Conservation (phyloP, 148 eudicot genomes). For the Silene conica region DNA sequence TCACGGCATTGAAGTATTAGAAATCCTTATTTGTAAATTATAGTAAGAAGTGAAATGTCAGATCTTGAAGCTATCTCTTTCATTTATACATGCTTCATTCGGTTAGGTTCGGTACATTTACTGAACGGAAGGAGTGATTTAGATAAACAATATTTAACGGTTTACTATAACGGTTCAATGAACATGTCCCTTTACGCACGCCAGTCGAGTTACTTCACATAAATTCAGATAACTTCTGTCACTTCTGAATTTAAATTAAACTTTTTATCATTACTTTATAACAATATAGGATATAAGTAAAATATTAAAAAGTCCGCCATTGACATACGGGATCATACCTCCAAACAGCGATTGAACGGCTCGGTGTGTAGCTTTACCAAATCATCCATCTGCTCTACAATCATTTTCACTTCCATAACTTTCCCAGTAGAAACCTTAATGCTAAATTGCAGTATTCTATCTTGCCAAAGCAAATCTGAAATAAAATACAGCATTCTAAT, state of each 20-base stretch:
- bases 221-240: neutral
- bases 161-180: neutral
- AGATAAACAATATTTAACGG: too few species aligned
- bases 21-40: neutral
- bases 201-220: neutral
- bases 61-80: neutral
- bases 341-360: neutral
- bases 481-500: neutral
- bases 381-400: slow-evolving; percentile 5
- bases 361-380: neutral
- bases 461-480: neutral
- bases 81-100: neutral
- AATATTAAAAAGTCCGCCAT: neutral
- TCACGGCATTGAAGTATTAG: neutral
- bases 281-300: neutral
- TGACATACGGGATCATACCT: slow-evolving; percentile 5
- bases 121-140: neutral
- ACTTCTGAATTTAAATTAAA: neutral
- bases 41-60: neutral
- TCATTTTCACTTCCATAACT: too few species aligned
- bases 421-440: too few species aligned
- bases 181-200: too few species aligned
- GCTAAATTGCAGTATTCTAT: neutral
- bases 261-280: neutral
- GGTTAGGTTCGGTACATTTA: neutral